phyloP scores from a whole-genome alignment of 139 green algal species.

The Chlorella sorokiniana region DNA sequence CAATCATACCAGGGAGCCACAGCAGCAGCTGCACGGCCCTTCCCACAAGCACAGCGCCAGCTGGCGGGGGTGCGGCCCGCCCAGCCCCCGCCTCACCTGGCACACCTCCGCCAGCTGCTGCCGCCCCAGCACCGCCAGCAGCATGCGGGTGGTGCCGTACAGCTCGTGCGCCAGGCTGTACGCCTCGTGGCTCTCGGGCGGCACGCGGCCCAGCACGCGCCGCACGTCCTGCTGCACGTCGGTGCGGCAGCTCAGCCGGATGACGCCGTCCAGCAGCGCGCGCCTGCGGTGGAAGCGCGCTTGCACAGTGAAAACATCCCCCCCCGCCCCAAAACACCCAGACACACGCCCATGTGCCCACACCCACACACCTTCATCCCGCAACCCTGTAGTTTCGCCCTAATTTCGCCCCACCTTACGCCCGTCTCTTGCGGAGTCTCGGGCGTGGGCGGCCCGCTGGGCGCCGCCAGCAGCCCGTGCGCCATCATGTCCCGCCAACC shows the following conservation, averaged over 20 bases:
- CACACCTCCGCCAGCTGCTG: slow-evolving; percentile 48
- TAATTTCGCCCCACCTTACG: neutral
- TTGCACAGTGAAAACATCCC: neutral
- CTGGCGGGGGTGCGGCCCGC: no score
- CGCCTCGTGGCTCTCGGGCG: neutral
- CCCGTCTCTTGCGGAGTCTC: slow-evolving; percentile 28
- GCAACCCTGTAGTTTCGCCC: neutral
- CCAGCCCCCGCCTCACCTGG: neutral
- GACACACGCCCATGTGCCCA: neutral
- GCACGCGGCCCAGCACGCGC: slow-evolving; percentile 29
- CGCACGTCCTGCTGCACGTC: slow-evolving; percentile 50
- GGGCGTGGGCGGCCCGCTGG: neutral
- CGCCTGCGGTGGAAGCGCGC: slow-evolving; percentile 7
- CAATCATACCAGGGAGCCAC: no score
- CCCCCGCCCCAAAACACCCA: neutral
- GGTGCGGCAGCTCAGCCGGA: slow-evolving; percentile 42
- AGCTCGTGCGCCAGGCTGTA: slow-evolving; percentile 44
- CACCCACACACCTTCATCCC: neutral
- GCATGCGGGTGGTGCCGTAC: slow-evolving; percentile 50
- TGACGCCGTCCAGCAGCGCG: slow-evolving; percentile 46
- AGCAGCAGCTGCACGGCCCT: no score
- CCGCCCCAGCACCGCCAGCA: slow-evolving; percentile 45
- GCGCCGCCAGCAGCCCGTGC: neutral
- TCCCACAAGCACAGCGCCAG: neutral
- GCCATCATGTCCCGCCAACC: slow-evolving; percentile 17